Evolutionary conservation across 169 alveolate species (phyloP).

Genomic region (Hepatocystis sp.): DNA sequence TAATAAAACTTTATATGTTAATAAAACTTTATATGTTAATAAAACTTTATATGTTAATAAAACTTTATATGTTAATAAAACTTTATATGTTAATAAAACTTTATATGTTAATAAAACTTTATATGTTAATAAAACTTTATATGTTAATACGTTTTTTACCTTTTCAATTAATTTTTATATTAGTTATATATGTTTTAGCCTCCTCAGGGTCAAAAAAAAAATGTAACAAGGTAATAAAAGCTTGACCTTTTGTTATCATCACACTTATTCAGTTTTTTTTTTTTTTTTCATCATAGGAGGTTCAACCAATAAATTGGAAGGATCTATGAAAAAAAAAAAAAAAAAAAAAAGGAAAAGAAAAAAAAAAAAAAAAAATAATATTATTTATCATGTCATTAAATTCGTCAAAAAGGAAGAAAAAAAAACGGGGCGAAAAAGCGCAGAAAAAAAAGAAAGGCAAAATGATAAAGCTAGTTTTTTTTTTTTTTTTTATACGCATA

Average conservation of each 20-base stretch:
- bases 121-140: too few species aligned
- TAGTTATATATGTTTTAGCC: too few species aligned
- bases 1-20: too few species aligned
- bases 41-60: too few species aligned
- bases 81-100: too few species aligned
- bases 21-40: too few species aligned
- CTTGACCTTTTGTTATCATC: slow-evolving; percentile 55
- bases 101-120: too few species aligned
- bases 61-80: too few species aligned
- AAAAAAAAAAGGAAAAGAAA: slow-evolving; percentile 32
- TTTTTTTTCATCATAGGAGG: slow-evolving; percentile 75
- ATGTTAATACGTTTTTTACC: too few species aligned
- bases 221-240: slow-evolving; percentile 61
- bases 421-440: not conserved
- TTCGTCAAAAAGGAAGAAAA: not conserved
- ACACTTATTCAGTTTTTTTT: slow-evolving; percentile 25
- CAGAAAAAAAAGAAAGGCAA: slow-evolving; percentile 1
- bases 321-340: slow-evolving; percentile 65
- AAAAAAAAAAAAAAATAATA: slow-evolving; percentile 42
- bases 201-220: slow-evolving; percentile 75
- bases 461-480: not conserved
- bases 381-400: not conserved
- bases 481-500: not conserved
- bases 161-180: too few species aligned
- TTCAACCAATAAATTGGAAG: slow-evolving; percentile 77